These are phyloP conservation scores for Schizothecium vesticola DNA, from an alignment of 495 filamentous ascomycete genomes.

Conservation along the genomic window DNA sequence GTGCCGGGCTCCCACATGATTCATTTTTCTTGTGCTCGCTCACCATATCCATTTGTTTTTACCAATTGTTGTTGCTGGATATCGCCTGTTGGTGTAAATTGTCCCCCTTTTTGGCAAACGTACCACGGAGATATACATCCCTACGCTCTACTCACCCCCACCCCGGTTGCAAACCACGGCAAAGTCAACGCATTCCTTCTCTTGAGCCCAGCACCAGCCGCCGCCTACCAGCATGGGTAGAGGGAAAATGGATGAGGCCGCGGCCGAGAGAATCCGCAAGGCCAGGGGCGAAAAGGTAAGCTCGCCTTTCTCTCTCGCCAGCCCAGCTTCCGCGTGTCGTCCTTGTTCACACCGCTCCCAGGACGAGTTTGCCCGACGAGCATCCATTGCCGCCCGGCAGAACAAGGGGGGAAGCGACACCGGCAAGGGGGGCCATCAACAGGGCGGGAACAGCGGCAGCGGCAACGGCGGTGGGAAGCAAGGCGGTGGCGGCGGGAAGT, in stretches of 20 bases:
- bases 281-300: conserved; percentile 36
- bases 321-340: background rate
- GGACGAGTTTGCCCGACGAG: conserved; percentile 41
- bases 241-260: conserved; percentile 40
- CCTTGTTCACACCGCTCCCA: conserved; percentile 14
- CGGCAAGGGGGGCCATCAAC: conserved; percentile 7
- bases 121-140: background rate
- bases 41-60: background rate
- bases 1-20: background rate
- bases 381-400: conserved; percentile 37
- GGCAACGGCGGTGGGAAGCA: conserved; percentile 7
- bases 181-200: background rate
- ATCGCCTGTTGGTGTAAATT: background rate
- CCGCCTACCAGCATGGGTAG: conserved; percentile 34
- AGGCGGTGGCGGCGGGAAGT: background rate
- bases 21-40: background rate
- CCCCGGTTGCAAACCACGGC: background rate
- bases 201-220: background rate
- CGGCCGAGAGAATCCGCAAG: conserved; percentile 40
- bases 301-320: background rate
- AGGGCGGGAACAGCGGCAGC: conserved; percentile 10
- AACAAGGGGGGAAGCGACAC: conserved; percentile 20
- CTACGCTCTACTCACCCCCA: background rate
- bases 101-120: background rate
- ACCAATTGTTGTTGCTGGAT: background rate